These are phyloP conservation scores for Citrullus amarus DNA, from an alignment of 306 rosid genomes.

Conservation along the genomic window DNA sequence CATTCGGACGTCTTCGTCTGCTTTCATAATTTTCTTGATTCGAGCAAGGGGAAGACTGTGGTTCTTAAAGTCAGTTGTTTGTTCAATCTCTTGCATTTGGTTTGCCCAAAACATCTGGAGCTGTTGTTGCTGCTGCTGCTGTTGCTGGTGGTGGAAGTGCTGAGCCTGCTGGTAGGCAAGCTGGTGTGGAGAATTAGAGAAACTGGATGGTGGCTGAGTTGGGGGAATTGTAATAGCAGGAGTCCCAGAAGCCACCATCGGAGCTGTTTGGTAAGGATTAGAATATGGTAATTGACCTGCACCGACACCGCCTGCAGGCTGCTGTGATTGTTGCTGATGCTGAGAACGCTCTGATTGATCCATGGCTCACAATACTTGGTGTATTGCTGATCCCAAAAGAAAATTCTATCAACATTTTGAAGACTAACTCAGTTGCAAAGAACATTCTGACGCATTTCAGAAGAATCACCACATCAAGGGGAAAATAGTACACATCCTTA, in stretches of 20 bases:
- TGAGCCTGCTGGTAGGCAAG: conserved; percentile 17
- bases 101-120: conserved; percentile 15
- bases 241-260: conserved; percentile 10
- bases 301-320: background rate
- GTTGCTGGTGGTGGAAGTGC: conserved; percentile 13
- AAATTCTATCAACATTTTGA: background rate
- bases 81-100: conserved; percentile 17
- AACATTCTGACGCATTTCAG: background rate
- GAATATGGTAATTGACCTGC: conserved; percentile 7
- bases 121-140: conserved; percentile 12
- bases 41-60: conserved; percentile 16
- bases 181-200: conserved; percentile 11
- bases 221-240: conserved; percentile 8
- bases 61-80: conserved; percentile 13
- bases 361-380: background rate
- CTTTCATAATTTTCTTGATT: conserved; percentile 17
- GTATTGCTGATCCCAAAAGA: background rate
- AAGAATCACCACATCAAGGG: background rate
- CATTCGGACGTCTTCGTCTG: conserved; percentile 13
- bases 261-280: conserved; percentile 14
- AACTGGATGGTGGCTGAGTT: conserved; percentile 7
- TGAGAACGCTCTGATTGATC: conserved; percentile 11
- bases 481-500: background rate
- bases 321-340: conserved; percentile 11
- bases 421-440: background rate